Evolutionary conservation across 192 early-diverging fungal species (phyloP).

Genomic region (Podila clonocystis): DNA sequence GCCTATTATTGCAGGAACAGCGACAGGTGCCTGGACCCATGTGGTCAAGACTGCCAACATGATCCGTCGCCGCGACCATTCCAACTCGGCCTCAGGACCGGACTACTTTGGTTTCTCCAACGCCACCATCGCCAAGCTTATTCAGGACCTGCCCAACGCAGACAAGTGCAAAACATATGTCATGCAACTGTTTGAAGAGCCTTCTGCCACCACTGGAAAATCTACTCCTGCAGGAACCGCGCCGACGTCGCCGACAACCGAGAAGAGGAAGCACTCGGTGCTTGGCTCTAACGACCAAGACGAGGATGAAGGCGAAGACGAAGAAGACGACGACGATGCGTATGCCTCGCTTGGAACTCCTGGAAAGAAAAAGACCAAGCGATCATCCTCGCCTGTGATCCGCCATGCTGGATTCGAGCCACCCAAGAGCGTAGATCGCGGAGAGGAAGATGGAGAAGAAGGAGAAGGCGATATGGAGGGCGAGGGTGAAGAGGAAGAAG

Average conservation of each 20-base stretch:
- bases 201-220: not conserved
- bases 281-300: constrained; percentile 13
- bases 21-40: constrained; percentile 90
- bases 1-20: constrained; percentile 77
- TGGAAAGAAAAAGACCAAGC: constrained; percentile 13
- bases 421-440: not conserved
- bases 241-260: not conserved
- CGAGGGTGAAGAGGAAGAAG: constrained; percentile 1
- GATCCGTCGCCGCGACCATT: constrained; percentile 80
- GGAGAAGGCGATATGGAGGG: not conserved
- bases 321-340: constrained; percentile 11
- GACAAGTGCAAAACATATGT: constrained; percentile 78
- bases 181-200: constrained; percentile 73
- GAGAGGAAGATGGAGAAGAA: not conserved
- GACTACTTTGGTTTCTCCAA: constrained; percentile 94
- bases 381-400: constrained; percentile 7
- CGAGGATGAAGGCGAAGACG: constrained; percentile 1
- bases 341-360: constrained; percentile 16
- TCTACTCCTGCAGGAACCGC: not conserved
- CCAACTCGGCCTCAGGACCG: constrained; percentile 86
- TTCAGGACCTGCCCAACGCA: constrained; percentile 87
- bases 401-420: constrained; percentile 1
- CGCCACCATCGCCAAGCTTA: constrained; percentile 84
- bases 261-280: constrained; percentile 17
- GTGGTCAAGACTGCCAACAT: constrained; percentile 83